Evolutionary conservation across 306 rosid species (phyloP).

Genomic region (Castanea mollissima): DNA sequence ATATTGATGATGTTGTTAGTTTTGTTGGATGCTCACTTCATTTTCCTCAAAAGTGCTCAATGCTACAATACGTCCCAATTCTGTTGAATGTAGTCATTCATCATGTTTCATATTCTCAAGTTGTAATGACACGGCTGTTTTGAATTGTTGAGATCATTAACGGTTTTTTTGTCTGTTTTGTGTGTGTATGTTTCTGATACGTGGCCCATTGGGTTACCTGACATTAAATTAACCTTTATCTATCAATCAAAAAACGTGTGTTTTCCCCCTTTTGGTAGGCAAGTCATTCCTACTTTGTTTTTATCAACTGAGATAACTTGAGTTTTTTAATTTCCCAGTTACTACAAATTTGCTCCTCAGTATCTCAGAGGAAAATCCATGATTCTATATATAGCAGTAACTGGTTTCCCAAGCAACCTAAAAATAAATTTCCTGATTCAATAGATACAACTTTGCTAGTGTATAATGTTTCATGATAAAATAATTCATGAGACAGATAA

Average conservation of each 20-base stretch:
- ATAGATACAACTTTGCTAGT: background rate
- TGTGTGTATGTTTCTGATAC: no score
- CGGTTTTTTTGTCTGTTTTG: no score
- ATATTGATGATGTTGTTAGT: conserved; percentile 3
- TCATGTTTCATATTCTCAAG: background rate
- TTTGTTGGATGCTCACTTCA: background rate
- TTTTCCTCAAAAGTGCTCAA: background rate
- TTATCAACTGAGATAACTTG: background rate
- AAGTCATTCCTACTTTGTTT: background rate
- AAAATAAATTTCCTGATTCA: background rate
- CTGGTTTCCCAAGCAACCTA: background rate
- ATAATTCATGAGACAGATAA: background rate
- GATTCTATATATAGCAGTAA: background rate
- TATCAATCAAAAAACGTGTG: no score
- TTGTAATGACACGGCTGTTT: background rate
- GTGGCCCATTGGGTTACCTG: no score
- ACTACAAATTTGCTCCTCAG: background rate
- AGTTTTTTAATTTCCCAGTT: background rate
- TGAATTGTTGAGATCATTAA: no score
- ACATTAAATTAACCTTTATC: no score
- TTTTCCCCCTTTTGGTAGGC: background rate
- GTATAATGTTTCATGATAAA: background rate
- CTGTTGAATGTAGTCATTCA: background rate
- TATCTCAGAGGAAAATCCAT: background rate
- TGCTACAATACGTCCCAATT: conserved; percentile 1